Base-by-base conservation (phyloP, 306 rosid genomes). In the Alnus glutinosa region DNA sequence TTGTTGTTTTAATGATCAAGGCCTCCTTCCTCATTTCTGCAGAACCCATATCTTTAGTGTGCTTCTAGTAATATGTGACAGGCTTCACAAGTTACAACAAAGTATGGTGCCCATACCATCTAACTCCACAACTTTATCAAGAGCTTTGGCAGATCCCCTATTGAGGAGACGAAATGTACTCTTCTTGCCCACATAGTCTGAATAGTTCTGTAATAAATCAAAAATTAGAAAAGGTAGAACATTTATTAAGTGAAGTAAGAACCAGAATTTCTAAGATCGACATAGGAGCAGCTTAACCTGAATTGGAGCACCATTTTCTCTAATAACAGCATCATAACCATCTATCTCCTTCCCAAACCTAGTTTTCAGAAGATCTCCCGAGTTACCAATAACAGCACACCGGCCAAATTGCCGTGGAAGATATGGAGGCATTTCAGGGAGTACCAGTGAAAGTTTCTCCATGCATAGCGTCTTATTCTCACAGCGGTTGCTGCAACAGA, bases 321-420 rank as follows among this genome's bases (percentile, higher is more conserved):
- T 90, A 62, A 96, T 75, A 67, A 93, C 94, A 79, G 77, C 99
- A 78, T 96, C 96, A 81, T 89, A 91, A 68, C 84, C 84, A 82
- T 96, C 96, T 75, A 96, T 93, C 89, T 96, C 97, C 79, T 85
- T 85, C 76, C 99, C 99, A 88, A 91, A 93, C 83, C 77, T 93
- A 54, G 98, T 95, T 82, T 90, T 90, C 88, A 96, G 84, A 78
- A 96, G 97, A 88, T 96, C 99, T 73, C 99, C 98, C 0, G 99
- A 96, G 83, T 96, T 96, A 69, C 99, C 97, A 78, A 96, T 93
- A 66, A 96, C 99, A 79, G 99, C 98, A 80, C 98, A 95, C n/a
- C 88, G 93, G 71, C 89, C 96, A 87, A 86, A 96, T 85, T 93
- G 95, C 80, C 78, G 77, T 37, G 99, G 99, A 79, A 86, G 78